A percentile compares a stretch with the other conserved stretches of the same genome.
These are phyloP conservation scores for Patellifolia procumbens DNA, from an alignment of 179 eudicot genomes.

Conservation along the genomic window DNA sequence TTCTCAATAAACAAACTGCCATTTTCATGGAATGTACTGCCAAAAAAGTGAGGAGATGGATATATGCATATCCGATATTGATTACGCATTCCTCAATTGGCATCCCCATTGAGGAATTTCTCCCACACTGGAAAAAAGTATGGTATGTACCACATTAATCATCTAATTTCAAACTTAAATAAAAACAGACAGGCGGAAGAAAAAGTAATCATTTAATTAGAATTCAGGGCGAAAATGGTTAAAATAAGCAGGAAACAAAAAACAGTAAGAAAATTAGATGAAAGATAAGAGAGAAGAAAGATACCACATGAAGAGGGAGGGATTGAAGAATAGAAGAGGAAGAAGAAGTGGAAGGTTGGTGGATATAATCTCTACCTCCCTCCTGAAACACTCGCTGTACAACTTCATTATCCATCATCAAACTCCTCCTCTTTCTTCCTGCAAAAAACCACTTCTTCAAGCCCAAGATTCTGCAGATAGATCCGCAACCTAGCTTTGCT, in stretches of 20 bases:
- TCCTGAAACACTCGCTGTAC: constrained; percentile 85
- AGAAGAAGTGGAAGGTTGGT: constrained; percentile 82
- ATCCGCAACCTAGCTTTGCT: too few relatives aligned
- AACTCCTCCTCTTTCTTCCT: too few relatives aligned
- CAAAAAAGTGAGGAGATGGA: too few relatives aligned
- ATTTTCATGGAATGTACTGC: too few relatives aligned
- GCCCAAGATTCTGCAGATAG: constrained; percentile 8
- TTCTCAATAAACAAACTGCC: too few relatives aligned
- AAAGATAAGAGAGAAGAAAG: background rate
- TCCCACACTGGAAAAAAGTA: too few relatives aligned
- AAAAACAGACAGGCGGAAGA: background rate
- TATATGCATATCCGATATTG: too few relatives aligned
- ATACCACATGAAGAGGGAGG: constrained; percentile 95
- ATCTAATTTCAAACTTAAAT: too few relatives aligned
- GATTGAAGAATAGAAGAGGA: constrained; percentile 93
- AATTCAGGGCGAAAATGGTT: background rate
- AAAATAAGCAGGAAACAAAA: background rate
- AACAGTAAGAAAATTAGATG: background rate
- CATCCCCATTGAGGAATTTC: too few relatives aligned
- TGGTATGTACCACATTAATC: too few relatives aligned
- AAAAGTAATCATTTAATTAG: background rate
- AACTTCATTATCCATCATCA: constrained; percentile 87
- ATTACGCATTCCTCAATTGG: too few relatives aligned
- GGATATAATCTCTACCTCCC: constrained; percentile 81
- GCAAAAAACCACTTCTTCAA: background rate